Evolutionary conservation across 108 stramenopile species (phyloP).

Genomic region (Fragilaria radians): DNA sequence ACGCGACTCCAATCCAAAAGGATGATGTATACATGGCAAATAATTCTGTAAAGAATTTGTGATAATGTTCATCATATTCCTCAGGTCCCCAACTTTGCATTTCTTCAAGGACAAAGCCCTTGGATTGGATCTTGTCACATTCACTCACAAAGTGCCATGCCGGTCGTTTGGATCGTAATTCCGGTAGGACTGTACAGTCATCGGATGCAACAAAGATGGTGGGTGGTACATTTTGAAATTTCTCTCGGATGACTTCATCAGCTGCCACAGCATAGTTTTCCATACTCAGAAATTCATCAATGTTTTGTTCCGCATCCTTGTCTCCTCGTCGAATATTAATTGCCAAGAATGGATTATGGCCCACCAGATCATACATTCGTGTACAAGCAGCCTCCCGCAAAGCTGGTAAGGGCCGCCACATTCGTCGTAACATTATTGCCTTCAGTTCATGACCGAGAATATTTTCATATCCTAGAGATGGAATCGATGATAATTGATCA

Average conservation of each 20-base stretch:
- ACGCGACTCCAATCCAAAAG: background rate
- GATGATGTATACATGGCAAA: background rate
- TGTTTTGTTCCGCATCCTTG: background rate
- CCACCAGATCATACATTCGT: background rate
- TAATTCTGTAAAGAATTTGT: background rate
- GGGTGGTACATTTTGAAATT: background rate
- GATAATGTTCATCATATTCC: background rate
- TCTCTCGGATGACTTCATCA: background rate
- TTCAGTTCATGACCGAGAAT: background rate
- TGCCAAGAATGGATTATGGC: background rate
- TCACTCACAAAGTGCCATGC: background rate
- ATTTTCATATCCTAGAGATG: background rate
- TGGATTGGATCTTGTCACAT: background rate
- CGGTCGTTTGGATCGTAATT: background rate
- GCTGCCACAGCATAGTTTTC: background rate
- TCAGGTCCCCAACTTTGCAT: background rate
- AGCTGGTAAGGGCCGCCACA: background rate
- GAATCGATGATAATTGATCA: background rate
- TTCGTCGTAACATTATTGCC: background rate
- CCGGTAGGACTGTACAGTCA: background rate
- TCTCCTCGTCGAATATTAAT: background rate
- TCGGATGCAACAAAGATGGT: background rate
- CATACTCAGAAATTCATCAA: background rate
- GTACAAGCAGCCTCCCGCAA: background rate
- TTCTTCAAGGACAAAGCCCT: background rate